Evolutionary conservation across 1,284 basidiomycete species (phyloP), one percentile per base, ranked within the genome.

Genomic region (Trichosporon ovoides): DNA sequence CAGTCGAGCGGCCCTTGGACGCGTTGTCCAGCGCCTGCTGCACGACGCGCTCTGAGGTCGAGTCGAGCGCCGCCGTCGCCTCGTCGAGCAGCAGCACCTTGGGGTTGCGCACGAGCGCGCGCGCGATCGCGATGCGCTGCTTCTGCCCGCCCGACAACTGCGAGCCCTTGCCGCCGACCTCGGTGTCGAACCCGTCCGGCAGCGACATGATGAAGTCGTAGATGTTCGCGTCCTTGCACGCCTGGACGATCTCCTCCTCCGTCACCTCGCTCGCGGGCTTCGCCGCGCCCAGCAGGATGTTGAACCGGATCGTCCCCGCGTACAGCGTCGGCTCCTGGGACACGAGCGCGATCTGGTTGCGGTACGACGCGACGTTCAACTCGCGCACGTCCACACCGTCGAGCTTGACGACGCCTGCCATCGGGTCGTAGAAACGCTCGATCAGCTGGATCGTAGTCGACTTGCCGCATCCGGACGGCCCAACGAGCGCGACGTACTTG

Each of bases 41-140:
- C n/a, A n/a, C n/a, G n/a, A n/a, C n/a, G n/a, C n/a, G n/a, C n/a
- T n/a, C n/a, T n/a, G 89, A 91, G 66, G 87, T 88, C 22, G 89
- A 91, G 77, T 98, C 94, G 28, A 98, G 82, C 1, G 92, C 94
- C n/a, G 89, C 92, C 0, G 95, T 98, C 3, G 93, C 92, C 78
- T 94, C 90, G 72, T 93, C 90, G 58, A 94, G 80, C 18, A 98
- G 79, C 36, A 97, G 81, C 22, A 98, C 88, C 76, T 91, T 91
- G 36, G 95, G 95, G 70, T 97, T 92, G 9, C 94, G 84, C 52
- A 98, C 83, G n/a, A 98, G 81, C 12, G 91, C 95, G 65, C 95
- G 87, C 2, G 95, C 95, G 68, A 98, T 97, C 37, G 95, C 94
- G 68, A 98, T 93, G 72, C 94, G 91, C 82, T 95, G 88, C 66